Conservation (phyloP, 2,329 filamentous ascomycete genomes). For the Cordyceps farinosa region DNA sequence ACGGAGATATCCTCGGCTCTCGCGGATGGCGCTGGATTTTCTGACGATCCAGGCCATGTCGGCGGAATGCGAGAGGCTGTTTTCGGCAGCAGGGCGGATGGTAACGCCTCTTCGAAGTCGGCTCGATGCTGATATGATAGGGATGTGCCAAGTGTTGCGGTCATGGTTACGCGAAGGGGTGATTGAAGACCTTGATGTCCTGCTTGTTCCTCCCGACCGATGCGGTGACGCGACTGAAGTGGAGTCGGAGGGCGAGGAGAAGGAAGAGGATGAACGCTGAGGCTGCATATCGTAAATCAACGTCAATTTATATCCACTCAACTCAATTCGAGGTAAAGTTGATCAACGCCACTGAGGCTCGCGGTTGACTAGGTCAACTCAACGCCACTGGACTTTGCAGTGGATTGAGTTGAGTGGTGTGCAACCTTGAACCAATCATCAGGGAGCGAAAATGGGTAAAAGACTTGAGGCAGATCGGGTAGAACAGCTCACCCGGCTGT, state of each 20-base stretch:
- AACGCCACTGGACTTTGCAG: slow-evolving; percentile 7
- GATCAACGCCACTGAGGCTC: too few relatives aligned
- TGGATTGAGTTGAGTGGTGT: slow-evolving; percentile 9
- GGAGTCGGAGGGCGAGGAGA: not conserved
- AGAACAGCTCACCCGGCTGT: slow-evolving; percentile 29
- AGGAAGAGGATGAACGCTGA: not conserved
- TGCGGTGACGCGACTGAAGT: not conserved
- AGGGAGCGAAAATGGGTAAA: slow-evolving; percentile 24
- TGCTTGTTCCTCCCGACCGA: not conserved
- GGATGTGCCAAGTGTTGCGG: not conserved
- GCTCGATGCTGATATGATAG: not conserved
- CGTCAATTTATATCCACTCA: slow-evolving; percentile 6
- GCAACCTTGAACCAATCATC: too few relatives aligned
- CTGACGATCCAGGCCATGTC: slow-evolving; percentile 18
- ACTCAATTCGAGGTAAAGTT: slow-evolving; percentile 9
- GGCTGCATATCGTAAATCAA: not conserved
- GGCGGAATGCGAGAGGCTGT: slow-evolving; percentile 20
- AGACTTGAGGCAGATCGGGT: slow-evolving; percentile 32
- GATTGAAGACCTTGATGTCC: not conserved
- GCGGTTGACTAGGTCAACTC: slow-evolving; percentile 12
- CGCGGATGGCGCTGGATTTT: slow-evolving; percentile 20
- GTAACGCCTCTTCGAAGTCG: not conserved
- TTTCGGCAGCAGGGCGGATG: slow-evolving; percentile 9
- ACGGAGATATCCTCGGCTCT: slow-evolving; percentile 5
- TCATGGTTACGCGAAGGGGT: too few relatives aligned